Base-by-base conservation (phyloP, 225 moss, liverwort and hornwort genomes). In the Sphagnum contortum region DNA sequence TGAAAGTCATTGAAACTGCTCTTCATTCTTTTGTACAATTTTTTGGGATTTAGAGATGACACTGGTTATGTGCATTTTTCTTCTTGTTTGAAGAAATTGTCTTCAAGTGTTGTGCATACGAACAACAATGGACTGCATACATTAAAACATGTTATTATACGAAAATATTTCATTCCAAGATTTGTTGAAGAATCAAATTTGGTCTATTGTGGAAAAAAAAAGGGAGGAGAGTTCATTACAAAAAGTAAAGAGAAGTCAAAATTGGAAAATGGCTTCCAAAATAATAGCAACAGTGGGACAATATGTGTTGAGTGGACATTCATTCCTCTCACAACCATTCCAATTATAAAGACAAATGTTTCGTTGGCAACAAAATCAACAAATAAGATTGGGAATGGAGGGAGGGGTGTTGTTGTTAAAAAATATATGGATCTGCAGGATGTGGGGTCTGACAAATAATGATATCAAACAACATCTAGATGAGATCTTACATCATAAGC, bases 271-370 rank as follows among this genome's bases (percentile, higher is more conserved):
- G 71, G 64, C 13, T 54, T 68, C 44, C 68, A 44, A 44, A 55
- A 61, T 57, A 64, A 48, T 10, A 69, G 61, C 65, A 66, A 59
- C 67, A 53, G 14, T 44, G 66, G 58, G 9, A 61, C 64, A 9
- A 69, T 62, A 64, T 64, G 71, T 48, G 58, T 71, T 45, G 78
- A 78, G 77, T 81, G 84, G 84, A 57, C 73, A 14, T 71, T 75
- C 49, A 75, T 80, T 69, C 75, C 81, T 47, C 57, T 81, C 62
- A 78, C 75, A 71, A 73, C 67, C 69, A 73, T 78, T 69, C 61
- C 80, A 29, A 66, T 73, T 51, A 76, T 73, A 9, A 73, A 71
- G 69, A 71, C 73, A 3, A 69, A 75, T 75, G 73, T 66, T 68
- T 73, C 75, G 29, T 57, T 77, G 10, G 61, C 69, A 50, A 57